Percentiles rank a stretch among this genome's conserved stretches.
Evolutionary conservation across 2,329 filamentous ascomycete genomes (phyloP).

Genomic region (Rutstroemia sp.): DNA sequence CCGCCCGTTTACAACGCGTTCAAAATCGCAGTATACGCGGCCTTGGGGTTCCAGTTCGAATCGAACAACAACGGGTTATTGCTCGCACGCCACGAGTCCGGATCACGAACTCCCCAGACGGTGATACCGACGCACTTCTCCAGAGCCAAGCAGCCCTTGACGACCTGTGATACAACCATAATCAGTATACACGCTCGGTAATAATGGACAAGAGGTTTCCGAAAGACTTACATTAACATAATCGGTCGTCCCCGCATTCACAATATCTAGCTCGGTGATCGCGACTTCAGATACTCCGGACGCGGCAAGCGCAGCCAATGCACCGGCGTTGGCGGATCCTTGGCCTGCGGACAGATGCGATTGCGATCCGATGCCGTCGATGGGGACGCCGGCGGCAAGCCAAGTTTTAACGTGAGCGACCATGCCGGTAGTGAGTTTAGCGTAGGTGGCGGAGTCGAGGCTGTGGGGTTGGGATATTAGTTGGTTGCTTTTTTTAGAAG

Average conservation of each 20-base stretch:
- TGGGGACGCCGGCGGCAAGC: constrained; percentile 53
- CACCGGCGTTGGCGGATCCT: constrained; percentile 6
- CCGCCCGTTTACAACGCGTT: constrained; percentile 20
- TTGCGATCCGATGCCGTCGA: constrained; percentile 49
- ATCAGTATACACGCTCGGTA: not conserved
- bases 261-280: constrained; percentile 55
- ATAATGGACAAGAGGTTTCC: not conserved
- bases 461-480: constrained; percentile 53
- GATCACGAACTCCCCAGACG: constrained; percentile 26
- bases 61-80: constrained; percentile 49
- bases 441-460: constrained; percentile 42
- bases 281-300: constrained; percentile 47
- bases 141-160: constrained; percentile 24
- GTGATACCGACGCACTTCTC: constrained; percentile 29
- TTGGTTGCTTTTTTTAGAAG: not conserved
- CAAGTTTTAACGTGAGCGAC: constrained; percentile 55
- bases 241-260: constrained; percentile 17
- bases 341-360: constrained; percentile 12
- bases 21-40: constrained; percentile 39
- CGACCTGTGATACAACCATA: constrained; percentile 12
- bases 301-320: constrained; percentile 33
- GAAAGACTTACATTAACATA: constrained; percentile 12
- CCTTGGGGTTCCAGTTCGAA: constrained; percentile 42
- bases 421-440: constrained; percentile 54
- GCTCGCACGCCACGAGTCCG: constrained; percentile 45